phyloP scores from a whole-genome alignment of 192 early-diverging fungal species.

The Backusella tarrabulga region DNA sequence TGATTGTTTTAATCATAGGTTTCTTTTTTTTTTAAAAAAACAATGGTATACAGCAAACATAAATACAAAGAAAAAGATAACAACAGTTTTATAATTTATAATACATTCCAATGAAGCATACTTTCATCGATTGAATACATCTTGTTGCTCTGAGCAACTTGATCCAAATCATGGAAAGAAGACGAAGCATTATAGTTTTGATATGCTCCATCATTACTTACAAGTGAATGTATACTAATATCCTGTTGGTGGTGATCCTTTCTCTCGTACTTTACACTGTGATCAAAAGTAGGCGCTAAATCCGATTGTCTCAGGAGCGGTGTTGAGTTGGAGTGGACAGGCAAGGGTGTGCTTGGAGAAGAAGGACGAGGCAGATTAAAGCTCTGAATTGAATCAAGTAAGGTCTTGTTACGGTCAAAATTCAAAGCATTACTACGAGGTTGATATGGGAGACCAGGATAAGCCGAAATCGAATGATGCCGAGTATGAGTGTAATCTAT shows the following conservation, averaged over 20 bases:
- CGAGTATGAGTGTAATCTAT: not conserved
- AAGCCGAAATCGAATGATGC: not conserved
- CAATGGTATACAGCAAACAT: not conserved
- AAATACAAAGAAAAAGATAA: not conserved
- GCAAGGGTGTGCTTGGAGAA: not conserved
- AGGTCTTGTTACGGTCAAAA: not conserved
- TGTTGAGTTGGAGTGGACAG: not conserved
- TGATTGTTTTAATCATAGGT: too few relatives aligned
- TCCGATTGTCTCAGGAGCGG: not conserved
- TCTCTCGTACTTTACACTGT: not conserved
- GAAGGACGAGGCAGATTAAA: not conserved
- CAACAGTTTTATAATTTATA: not conserved
- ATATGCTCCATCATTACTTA: not conserved
- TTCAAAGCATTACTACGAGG: not conserved
- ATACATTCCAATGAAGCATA: slow-evolving; percentile 5
- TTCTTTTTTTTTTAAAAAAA: not conserved
- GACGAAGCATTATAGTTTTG: not conserved
- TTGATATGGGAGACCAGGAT: not conserved
- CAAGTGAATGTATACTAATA: not conserved
- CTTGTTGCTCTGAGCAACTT: not conserved
- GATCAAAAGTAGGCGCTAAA: not conserved
- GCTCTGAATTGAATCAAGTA: not conserved
- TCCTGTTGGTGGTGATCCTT: not conserved
- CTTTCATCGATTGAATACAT: not conserved
- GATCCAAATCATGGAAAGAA: not conserved